Base-by-base conservation (phyloP, 306 rosid species). In the Quercus aquifolioides region DNA sequence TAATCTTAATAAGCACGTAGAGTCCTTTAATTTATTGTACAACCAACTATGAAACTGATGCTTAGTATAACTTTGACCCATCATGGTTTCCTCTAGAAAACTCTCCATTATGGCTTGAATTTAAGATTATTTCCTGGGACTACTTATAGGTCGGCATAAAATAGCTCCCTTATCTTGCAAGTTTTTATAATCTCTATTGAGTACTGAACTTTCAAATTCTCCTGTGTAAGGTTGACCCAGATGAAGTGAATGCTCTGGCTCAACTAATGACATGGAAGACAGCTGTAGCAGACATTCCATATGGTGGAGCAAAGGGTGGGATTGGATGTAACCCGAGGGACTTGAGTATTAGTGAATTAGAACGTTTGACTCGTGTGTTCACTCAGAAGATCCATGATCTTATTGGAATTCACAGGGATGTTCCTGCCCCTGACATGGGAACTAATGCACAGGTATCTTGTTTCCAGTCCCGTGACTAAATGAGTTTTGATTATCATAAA, bases 281-380 rank as follows among this genome's bases (percentile, higher is more conserved):
- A 51, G 94, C 93, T 14, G 97, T 92, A 51, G 90, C 83, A 52
- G 85, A 90, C 75, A 86, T 90, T 60, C 97, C 97, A 10, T 92
- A 92, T 23, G 97, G 97, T 60, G 97, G 97, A 59, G 97, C 97
- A 56, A 90, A 92, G 84, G 95, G 97, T 59, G 94, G 94, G 38
- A 92, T 92, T 9, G 94, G 92, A 43, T 92, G 97, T 87, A 85
- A 85, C 58, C 97, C 97, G 0, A 85, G 87, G 84, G 97, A 90
- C 51, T 56, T 87, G 43, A 92, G 92, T 52, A 7, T 83, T 8
- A 92, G 87, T 38, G 94, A 92, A 79, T 88, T 85, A 69, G 94
- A 92, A 69, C 90, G 92, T 55, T 90, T 92, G 55, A 92, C 97
- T 72, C 92, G 92, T n/a, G 97, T 92, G 72, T 92, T 92, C 85